phyloP scores from a whole-genome alignment of 495 filamentous ascomycete species.

The Penicillium samsonianum region DNA sequence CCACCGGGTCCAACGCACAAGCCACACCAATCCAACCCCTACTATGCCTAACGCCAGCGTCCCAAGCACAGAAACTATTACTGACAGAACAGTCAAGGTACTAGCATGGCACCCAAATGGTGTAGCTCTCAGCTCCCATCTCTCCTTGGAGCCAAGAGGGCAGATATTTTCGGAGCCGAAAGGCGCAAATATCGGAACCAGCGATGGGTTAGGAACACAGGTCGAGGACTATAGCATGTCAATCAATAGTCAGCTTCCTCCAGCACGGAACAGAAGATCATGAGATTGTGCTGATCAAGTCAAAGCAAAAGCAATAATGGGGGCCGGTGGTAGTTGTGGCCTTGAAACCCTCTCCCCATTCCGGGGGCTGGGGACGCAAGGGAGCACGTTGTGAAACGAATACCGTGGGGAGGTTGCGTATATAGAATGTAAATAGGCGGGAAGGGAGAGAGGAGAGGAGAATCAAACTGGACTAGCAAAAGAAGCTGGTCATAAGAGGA shows the following conservation, averaged over 20 bases:
- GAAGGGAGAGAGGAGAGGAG: background rate
- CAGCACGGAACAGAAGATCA: background rate
- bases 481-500: background rate
- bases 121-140: constrained; percentile 53
- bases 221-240: constrained; percentile 42
- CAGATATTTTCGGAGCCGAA: constrained; percentile 47
- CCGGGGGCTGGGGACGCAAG: constrained; percentile 8
- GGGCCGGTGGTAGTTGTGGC: background rate
- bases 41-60: constrained; percentile 36
- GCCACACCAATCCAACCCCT: constrained; percentile 28
- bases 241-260: constrained; percentile 1
- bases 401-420: background rate
- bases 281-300: background rate
- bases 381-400: constrained; percentile 8
- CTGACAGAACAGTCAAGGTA: constrained; percentile 50
- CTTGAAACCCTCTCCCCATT: constrained; percentile 6
- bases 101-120: constrained; percentile 54
- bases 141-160: constrained; percentile 48
- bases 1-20: constrained; percentile 23
- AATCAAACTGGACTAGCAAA: background rate
- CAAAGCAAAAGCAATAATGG: background rate
- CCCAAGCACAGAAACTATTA: constrained; percentile 37
- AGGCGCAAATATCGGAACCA: constrained; percentile 48
- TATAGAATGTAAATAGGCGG: constrained; percentile 4
- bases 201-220: constrained; percentile 50